A percentile compares a stretch with the other conserved stretches of the same genome.
Evolutionary conservation across 345 rosid species (phyloP).

Genomic region (Citrus hindsii): DNA sequence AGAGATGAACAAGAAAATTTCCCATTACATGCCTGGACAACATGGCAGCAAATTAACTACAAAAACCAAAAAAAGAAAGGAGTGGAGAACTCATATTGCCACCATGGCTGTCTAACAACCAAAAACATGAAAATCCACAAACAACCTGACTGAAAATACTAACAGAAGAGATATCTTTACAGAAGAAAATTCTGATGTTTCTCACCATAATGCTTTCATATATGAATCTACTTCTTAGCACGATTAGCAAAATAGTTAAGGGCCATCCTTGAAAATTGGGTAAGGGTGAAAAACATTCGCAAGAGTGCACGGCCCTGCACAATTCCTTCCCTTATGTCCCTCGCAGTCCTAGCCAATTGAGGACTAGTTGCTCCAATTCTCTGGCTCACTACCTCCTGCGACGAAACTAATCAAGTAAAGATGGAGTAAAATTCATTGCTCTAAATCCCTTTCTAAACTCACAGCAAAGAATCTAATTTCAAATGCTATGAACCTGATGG

Average conservation of each 20-base stretch:
- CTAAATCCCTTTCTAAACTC: slow-evolving; percentile 1
- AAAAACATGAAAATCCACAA: not conserved
- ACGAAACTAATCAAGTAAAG: slow-evolving; percentile 66
- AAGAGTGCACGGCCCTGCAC: slow-evolving; percentile 64
- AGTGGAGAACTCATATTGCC: not conserved
- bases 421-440: slow-evolving; percentile 37
- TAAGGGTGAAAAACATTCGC: slow-evolving; percentile 45
- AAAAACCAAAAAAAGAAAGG: not conserved
- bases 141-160: not conserved
- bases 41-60: not conserved
- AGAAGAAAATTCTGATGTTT: slow-evolving; percentile 4
- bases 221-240: slow-evolving; percentile 36
- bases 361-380: slow-evolving; percentile 40
- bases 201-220: slow-evolving; percentile 24
- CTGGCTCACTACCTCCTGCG: slow-evolving; percentile 53
- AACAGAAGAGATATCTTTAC: not conserved
- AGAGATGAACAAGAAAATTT: not conserved
- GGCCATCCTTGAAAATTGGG: slow-evolving; percentile 40
- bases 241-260: slow-evolving; percentile 41
- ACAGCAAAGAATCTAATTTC: not conserved
- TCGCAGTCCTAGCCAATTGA: slow-evolving; percentile 51
- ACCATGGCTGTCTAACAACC: not conserved
- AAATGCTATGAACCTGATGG: slow-evolving; percentile 42
- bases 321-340: slow-evolving; percentile 55
- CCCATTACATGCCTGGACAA: not conserved